phyloP scores from a whole-genome alignment of 202 grass and related monocot species.

The Hordeum pubiflorum region DNA sequence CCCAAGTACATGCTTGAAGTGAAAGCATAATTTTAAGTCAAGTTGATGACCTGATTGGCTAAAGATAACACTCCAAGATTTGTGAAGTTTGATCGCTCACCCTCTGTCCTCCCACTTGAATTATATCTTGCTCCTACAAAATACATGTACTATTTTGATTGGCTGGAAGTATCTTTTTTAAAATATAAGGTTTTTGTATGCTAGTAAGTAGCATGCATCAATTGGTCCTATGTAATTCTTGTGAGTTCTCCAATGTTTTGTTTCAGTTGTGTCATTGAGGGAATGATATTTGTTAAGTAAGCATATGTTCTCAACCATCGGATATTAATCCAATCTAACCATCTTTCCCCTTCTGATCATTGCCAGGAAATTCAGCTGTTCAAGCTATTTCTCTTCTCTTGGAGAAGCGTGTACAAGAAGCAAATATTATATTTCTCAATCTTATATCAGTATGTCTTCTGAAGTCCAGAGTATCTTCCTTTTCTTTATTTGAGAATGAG shows the following conservation, averaged over 20 bases:
- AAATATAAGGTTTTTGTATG: not conserved
- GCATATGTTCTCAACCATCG: not conserved
- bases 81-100: not conserved
- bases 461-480: not conserved
- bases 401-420: slow-evolving; percentile 80
- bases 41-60: not conserved
- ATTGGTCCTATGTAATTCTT: not conserved
- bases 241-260: not conserved
- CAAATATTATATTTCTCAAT: slow-evolving; percentile 30
- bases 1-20: not conserved
- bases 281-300: not conserved
- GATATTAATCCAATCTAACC: slow-evolving; percentile 1
- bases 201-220: not conserved
- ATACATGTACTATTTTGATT: not conserved
- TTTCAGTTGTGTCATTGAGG: not conserved
- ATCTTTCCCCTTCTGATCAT: slow-evolving; percentile 19
- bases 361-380: slow-evolving; percentile 84
- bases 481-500: not conserved
- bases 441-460: slow-evolving; percentile 83
- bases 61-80: not conserved
- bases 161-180: not conserved
- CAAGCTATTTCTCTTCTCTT: slow-evolving; percentile 83
- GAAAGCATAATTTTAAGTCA: not conserved
- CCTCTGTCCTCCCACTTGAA: not conserved
- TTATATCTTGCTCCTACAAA: not conserved